Conservation (phyloP, 1,284 basidiomycete species). For the Vanrija sp. region DNA sequence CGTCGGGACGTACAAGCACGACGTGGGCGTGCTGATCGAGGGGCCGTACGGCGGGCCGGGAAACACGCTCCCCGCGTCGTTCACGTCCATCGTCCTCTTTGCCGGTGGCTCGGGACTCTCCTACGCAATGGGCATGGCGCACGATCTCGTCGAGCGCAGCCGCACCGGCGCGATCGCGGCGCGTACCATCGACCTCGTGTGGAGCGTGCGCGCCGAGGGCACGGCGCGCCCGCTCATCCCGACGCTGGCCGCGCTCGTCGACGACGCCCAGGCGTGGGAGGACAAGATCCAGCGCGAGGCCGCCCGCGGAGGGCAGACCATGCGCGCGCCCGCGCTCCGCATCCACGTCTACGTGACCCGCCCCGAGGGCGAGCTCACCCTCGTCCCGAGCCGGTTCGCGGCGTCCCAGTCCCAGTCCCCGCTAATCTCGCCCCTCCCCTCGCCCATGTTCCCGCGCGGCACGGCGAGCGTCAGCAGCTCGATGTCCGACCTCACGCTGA, state of each 20-base stretch:
- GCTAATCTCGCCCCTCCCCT: neutral
- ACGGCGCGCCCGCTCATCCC: conserved; percentile 28
- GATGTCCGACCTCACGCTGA: neutral
- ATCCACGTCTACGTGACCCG: conserved; percentile 37
- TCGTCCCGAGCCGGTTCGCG: neutral
- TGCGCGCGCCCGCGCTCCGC: conserved; percentile 18
- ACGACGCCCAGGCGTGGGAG: conserved; percentile 31
- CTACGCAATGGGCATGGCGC: conserved; percentile 29
- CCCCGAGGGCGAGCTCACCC: conserved; percentile 24
- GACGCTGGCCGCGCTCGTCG: conserved; percentile 29
- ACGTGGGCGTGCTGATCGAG: conserved; percentile 25
- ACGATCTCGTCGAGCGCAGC: conserved; percentile 26
- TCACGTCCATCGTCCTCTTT: conserved; percentile 34
- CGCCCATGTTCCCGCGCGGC: neutral
- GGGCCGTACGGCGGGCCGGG: conserved; percentile 43
- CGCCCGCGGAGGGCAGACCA: conserved; percentile 1
- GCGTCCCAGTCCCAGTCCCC: neutral
- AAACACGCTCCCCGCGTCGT: conserved; percentile 37
- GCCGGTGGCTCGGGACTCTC: conserved; percentile 46
- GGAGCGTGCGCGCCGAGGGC: conserved; percentile 35
- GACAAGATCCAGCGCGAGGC: conserved; percentile 20
- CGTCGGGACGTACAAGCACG: conserved; percentile 2
- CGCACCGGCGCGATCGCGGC: conserved; percentile 3
- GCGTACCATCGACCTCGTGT: conserved; percentile 35
- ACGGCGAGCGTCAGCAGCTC: too few relatives aligned